Evolutionary conservation across 331 rosid species (phyloP).

Genomic region (Quercus tomentella): DNA sequence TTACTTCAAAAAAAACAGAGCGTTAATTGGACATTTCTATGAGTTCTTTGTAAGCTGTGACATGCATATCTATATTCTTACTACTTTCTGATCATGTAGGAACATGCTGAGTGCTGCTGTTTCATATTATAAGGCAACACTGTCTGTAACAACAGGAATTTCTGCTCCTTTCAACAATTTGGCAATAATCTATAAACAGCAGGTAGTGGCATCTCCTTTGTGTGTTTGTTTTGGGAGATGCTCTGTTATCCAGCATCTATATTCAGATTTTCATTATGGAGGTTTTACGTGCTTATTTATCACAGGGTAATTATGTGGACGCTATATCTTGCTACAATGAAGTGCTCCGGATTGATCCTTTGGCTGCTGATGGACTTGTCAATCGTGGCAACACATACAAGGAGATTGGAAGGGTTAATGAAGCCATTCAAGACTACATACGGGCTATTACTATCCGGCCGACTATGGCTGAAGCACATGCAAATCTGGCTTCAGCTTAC

Average conservation of each 20-base stretch:
- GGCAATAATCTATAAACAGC: conserved; percentile 90
- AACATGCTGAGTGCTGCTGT: conserved; percentile 96
- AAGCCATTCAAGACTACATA: conserved; percentile 89
- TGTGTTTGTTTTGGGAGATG: neutral
- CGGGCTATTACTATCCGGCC: conserved; percentile 83
- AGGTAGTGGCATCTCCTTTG: conserved; percentile 26
- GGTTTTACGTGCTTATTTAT: neutral
- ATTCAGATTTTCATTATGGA: neutral
- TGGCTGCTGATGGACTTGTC: conserved; percentile 99
- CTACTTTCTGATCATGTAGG: conserved; percentile 44
- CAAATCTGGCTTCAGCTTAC: conserved; percentile 96
- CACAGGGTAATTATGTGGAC: conserved; percentile 91
- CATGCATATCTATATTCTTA: neutral
- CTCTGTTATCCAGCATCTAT: neutral
- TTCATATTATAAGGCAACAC: conserved; percentile 86
- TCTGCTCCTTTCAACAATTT: conserved; percentile 96
- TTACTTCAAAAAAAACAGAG: too few species aligned
- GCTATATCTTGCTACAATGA: conserved; percentile 98
- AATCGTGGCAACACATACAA: conserved; percentile 97
- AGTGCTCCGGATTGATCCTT: conserved; percentile 94
- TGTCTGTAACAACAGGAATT: conserved; percentile 88
- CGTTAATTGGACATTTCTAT: neutral
- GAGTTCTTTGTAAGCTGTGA: neutral
- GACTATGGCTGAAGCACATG: conserved; percentile 99
- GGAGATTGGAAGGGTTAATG: conserved; percentile 97